Base-by-base conservation (phyloP, 352 stramenopile species). In the Pythium chondricola region DNA sequence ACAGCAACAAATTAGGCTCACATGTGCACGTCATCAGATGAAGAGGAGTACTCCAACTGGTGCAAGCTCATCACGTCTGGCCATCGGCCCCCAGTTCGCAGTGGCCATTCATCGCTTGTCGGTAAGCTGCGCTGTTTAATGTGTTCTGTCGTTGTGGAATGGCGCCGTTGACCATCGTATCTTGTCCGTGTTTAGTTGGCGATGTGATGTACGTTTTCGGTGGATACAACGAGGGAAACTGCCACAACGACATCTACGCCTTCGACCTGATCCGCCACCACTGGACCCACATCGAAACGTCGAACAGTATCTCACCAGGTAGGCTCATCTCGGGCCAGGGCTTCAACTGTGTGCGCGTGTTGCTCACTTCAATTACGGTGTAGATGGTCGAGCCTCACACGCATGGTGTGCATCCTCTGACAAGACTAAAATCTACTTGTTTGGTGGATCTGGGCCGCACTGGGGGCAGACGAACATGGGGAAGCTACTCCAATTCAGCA, bases 391-490 rank as follows among this genome's bases (percentile, higher is more conserved):
- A 45, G 77, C 80, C 2, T 89, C 77, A 0, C 81, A 92, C 37
- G 74, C 81, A 21, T 89, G 71, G 71, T 92, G 81, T 37, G 67
- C 60, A 5, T 89, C 81, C 2, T 74, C 69, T 14, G 81, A 92
- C 52, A 63, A 85, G 49, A 82, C 71, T 2, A 88, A 88, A 41
- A 58, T 92, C 17, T 92, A 88, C 46, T 50, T 89, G 2, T 92
- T 88, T 33, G 80, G 80, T 33, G 80, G 80, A 25, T 88, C 77
- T 2, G 77, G 80, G 0, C 80, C 80, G 24, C 80, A 89, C 54
- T 92, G 80, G 80, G 80, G 80, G 9, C 80, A 92, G 50, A 92
- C 77, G 7, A 92, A 92, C 61, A 92, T 92, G 80, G 77, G 80
- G 43, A 92, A 92, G 52, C 54, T 92, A 45, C 65, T 89, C 24